Base-by-base conservation (phyloP, 2,329 filamentous ascomycete species). In the Alternaria alternata region DNA sequence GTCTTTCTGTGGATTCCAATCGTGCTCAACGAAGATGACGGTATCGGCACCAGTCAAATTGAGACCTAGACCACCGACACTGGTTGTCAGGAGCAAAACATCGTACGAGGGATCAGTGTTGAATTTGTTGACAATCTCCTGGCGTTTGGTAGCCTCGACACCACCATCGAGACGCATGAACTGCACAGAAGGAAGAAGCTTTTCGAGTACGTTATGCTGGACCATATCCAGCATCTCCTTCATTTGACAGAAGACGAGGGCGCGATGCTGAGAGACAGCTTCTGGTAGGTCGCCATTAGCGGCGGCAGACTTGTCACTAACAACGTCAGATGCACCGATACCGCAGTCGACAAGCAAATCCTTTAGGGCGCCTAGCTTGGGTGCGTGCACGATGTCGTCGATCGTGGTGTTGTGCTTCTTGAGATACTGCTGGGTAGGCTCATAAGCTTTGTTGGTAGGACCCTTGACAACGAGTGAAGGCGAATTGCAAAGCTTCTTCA, bases 201-300 rank as follows among this genome's bases (percentile, higher is more conserved):
- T 91, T 78, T 92, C 93, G 39, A 99, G 82, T 1, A 99, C 95
- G 59, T 94, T 94, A 71, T 91, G 93, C 76, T 98, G 94, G 3
- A 99, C 96, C 88, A 99, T 98, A 78, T 99, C 95, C 24, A 99
- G 86, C 96, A 99, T 99, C 79, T 99, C 95, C 81, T 99, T 99
- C 93, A 99, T 97, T 78, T 99, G 95, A 73, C 95, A 99, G 84
- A 99, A 99, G 68, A 99, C 91, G 28, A 99, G 87, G 0, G 95
- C 96, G 44, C 95, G 92, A 76, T 99, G 95, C 30, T 94, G 95
- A 63, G 95, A 97, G 77, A 99, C 96, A 41, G 94, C 96, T 77
- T 92, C 88, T 16, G 85, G 85, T 12, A 90, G 65, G 47, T 93
- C 88, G 51, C 87, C 85, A 34, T 67, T 71, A 18, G 56, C 59